phyloP scores from a whole-genome alignment of 2,329 filamentous ascomycete species.

The Ceratocystis smalleyi region DNA sequence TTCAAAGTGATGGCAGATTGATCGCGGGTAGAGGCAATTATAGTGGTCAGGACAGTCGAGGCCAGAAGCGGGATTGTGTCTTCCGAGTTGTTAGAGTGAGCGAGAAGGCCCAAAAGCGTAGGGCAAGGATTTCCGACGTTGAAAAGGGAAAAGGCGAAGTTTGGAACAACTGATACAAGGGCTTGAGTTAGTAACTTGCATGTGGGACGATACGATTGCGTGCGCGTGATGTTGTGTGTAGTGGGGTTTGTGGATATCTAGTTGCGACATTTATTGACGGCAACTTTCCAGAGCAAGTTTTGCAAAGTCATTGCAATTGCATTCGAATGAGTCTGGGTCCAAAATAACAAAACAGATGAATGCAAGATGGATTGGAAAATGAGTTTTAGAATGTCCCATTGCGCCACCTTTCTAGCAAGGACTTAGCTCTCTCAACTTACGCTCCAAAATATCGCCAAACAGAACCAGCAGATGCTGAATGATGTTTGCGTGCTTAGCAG shows the following conservation, averaged over 20 bases:
- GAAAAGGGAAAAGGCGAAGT: slow-evolving; percentile 61
- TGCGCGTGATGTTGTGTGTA: neutral
- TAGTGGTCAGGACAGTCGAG: slow-evolving; percentile 66
- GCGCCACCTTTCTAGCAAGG: neutral
- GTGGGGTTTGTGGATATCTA: neutral
- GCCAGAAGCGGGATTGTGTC: slow-evolving; percentile 82
- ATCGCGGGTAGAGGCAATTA: slow-evolving; percentile 55
- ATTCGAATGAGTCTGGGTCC: neutral
- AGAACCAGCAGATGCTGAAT: slow-evolving; percentile 90
- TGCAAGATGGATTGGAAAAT: neutral
- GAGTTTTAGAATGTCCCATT: slow-evolving; percentile 8
- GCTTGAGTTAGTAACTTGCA: neutral
- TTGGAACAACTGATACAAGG: slow-evolving; percentile 50
- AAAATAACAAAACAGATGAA: neutral
- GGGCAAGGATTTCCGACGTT: slow-evolving; percentile 64
- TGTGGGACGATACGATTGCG: too few species aligned
- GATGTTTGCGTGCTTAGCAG: slow-evolving; percentile 74
- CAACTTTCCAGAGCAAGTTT: neutral
- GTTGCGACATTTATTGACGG: slow-evolving; percentile 2
- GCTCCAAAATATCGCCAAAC: slow-evolving; percentile 70
- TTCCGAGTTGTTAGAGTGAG: slow-evolving; percentile 55
- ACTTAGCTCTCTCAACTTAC: slow-evolving; percentile 34
- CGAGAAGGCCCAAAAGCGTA: slow-evolving; percentile 68
- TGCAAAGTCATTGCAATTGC: neutral
- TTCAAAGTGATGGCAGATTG: slow-evolving; percentile 50